Percentiles rank a stretch among this genome's conserved stretches.
phyloP scores from a whole-genome alignment of 2,329 filamentous ascomycete species.

The Amesomyces nigricolor region DNA sequence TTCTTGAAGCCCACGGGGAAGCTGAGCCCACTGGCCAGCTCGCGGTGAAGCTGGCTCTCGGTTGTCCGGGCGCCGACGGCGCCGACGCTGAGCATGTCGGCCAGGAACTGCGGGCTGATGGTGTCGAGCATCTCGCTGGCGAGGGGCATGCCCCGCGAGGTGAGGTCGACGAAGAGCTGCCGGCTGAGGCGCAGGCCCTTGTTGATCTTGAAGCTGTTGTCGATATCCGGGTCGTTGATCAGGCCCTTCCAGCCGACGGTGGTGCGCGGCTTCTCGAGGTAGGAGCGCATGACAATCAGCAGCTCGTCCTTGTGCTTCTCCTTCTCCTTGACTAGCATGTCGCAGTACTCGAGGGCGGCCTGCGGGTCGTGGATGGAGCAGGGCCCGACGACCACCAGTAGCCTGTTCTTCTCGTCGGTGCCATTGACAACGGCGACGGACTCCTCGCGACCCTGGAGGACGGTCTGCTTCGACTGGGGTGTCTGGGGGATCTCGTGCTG shows the following conservation, averaged over 20 bases:
- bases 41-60: slow-evolving; percentile 90
- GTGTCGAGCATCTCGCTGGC: slow-evolving; percentile 98
- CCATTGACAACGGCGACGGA: slow-evolving; percentile 61
- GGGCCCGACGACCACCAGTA: slow-evolving; percentile 78
- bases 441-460: slow-evolving; percentile 57
- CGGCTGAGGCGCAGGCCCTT: slow-evolving; percentile 84
- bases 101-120: slow-evolving; percentile 93
- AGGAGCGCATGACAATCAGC: slow-evolving; percentile 93
- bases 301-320: slow-evolving; percentile 86
- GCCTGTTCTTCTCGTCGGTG: slow-evolving; percentile 49
- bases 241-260: slow-evolving; percentile 98
- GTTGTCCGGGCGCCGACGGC: slow-evolving; percentile 95
- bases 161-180: slow-evolving; percentile 90
- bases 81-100: slow-evolving; percentile 84
- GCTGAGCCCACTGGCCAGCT: slow-evolving; percentile 85
- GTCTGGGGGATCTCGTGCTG: slow-evolving; percentile 80
- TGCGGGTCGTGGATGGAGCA: slow-evolving; percentile 96
- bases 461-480: slow-evolving; percentile 52
- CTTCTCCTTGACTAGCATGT: slow-evolving; percentile 71
- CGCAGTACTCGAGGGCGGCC: slow-evolving; percentile 88
- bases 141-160: slow-evolving; percentile 87
- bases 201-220: slow-evolving; percentile 98
- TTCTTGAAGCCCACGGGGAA: slow-evolving; percentile 99
- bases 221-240: slow-evolving; percentile 97
- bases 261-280: slow-evolving; percentile 96